A percentile compares a stretch with the other conserved stretches of the same genome.
These are phyloP conservation scores for Starmerella gropengiesseri DNA, from an alignment of 805 yeast genomes.

Conservation along the genomic window DNA sequence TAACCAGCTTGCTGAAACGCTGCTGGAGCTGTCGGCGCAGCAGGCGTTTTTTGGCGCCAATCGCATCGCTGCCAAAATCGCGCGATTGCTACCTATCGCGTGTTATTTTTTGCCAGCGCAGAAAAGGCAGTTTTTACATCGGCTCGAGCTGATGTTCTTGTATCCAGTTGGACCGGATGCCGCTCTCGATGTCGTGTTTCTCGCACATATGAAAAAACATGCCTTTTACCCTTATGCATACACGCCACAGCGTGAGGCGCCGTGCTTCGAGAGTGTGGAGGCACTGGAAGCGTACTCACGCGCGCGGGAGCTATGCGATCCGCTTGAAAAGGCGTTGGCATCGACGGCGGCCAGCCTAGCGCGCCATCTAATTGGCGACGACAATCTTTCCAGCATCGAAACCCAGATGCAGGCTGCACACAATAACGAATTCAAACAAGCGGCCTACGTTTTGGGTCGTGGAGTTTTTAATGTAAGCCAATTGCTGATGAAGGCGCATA, in stretches of 20 bases:
- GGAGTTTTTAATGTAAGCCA: conserved; percentile 21
- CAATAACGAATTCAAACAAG: conserved; percentile 7
- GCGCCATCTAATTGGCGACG: background rate
- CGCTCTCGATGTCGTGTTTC: conserved; percentile 18
- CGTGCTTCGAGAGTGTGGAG: conserved; percentile 19
- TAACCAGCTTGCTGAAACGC: conserved; percentile 12
- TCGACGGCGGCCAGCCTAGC: conserved; percentile 5
- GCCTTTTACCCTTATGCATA: conserved; percentile 21
- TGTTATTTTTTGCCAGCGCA: conserved; percentile 11
- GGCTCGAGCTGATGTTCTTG: conserved; percentile 21
- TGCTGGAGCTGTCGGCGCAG: conserved; percentile 15
- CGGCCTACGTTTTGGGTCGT: conserved; percentile 24
- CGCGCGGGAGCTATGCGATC: conserved; percentile 20
- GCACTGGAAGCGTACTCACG: conserved; percentile 18
- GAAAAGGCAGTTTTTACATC: conserved; percentile 10
- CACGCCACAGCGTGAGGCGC: conserved; percentile 18
- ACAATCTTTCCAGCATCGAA: too few species aligned
- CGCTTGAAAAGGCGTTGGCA: conserved; percentile 18
- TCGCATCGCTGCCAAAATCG: conserved; percentile 8
- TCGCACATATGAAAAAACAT: conserved; percentile 24
- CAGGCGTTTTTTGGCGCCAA: conserved; percentile 17
- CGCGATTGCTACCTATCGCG: conserved; percentile 1
- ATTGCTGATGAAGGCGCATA: conserved; percentile 19
- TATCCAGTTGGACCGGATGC: conserved; percentile 23
- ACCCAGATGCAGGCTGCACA: too few species aligned